Evolutionary conservation across 2,329 filamentous ascomycete species (phyloP), one percentile per base, ranked within the genome.

Genomic region (Ascochyta pisi): DNA sequence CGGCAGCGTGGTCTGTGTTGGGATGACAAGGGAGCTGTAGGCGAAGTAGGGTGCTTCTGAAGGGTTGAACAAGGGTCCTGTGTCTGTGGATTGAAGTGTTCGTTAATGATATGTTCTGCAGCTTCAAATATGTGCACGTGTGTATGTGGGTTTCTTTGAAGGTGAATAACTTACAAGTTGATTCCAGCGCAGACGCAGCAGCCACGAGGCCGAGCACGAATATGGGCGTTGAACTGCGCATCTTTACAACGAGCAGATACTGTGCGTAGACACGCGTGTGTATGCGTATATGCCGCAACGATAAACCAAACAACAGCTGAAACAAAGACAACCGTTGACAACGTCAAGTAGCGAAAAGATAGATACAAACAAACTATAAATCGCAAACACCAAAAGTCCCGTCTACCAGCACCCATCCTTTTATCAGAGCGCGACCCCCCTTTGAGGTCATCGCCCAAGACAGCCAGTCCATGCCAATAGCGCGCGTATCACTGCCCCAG

Each of bases 41-140:
- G 50, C 66, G 45, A 68, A 69, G 60, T 55, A 54, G 22, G 62
- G 59, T 3, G 62, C 64, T 15, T 61, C 54, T 13, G 58, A 56
- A 31, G 63, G 64, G 38, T 69, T 50, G 54, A 66, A 65, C 23
- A 55, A 31, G 2, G 66, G 63, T 34, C 60, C 62, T 16, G 57
- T 61, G 37, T 63, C 66, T 68, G 15, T 24, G 12, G 15, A 6
- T 7, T 19, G 7, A 26, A 26, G 29, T 31, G n/a, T 8, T 16
- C 12, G 23, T 48, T 19, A 48, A 16, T 8, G 16, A 4, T 33
- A 15, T 9, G 19, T 15, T 9, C 27, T 8, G 22, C 12, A 31
- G 31, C 26, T 42, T 27, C n/a, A 33, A 19, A 19, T 19, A 19
- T 19, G 19, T 19, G 19, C 19, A 3, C 19, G 19, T 19, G 19